These are phyloP conservation scores for Metschnikowia continentalis DNA, from an alignment of 805 yeast genomes.

Conservation along the genomic window DNA sequence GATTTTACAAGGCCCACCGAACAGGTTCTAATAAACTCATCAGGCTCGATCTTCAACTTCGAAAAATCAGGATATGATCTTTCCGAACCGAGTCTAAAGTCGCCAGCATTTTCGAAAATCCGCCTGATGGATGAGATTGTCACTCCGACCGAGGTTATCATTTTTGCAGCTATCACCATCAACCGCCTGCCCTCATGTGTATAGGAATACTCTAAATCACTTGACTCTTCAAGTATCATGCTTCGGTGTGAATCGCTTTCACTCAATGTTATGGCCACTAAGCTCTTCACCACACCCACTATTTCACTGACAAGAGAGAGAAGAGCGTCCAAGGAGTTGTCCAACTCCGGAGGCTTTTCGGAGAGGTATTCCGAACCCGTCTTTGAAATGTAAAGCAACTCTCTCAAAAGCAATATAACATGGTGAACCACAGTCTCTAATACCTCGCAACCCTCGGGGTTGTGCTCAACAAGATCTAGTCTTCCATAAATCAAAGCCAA, in stretches of 20 bases:
- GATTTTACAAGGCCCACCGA: conserved; percentile 54
- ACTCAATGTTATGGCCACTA: conserved; percentile 52
- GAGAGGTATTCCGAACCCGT: conserved; percentile 39
- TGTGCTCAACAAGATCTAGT: conserved; percentile 71
- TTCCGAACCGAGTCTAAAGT: conserved; percentile 54
- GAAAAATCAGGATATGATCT: conserved; percentile 66
- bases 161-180: conserved; percentile 54
- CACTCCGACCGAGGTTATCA: conserved; percentile 50
- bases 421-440: conserved; percentile 67
- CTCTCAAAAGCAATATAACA: conserved; percentile 59
- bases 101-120: conserved; percentile 57
- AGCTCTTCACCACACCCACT: conserved; percentile 58
- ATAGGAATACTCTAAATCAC: conserved; percentile 41
- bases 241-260: conserved; percentile 35
- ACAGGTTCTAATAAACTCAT: conserved; percentile 56
- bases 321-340: conserved; percentile 51
- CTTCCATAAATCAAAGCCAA: conserved; percentile 70
- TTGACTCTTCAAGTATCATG: conserved; percentile 13
- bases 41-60: conserved; percentile 53
- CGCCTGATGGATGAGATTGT: conserved; percentile 49
- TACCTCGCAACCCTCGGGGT: conserved; percentile 62
- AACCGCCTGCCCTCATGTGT: conserved; percentile 66
- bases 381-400: conserved; percentile 57
- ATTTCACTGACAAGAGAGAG: conserved; percentile 59
- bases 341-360: conserved; percentile 40